Base-by-base conservation (phyloP, 1,139 yeast genomes). In the Hansenula lynferdii region DNA sequence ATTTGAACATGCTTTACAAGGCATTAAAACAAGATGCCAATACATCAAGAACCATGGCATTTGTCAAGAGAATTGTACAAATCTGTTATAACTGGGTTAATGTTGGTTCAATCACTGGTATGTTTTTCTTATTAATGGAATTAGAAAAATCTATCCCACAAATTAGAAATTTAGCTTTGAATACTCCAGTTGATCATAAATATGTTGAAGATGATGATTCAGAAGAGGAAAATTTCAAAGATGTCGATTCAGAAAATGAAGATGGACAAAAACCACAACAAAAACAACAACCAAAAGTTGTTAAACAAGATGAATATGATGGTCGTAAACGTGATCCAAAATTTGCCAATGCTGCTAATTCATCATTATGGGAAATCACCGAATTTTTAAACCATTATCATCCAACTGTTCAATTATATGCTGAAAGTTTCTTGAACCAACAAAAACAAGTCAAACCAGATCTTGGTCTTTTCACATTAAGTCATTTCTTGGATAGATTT, bases 401-500 rank as follows among this genome's bases (percentile, higher is more conserved):
- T 58, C 99, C 99, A 33, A 85, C 97, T 0, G 84, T 90, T 31
- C 72, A 85, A 32, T 70, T 85, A 16, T 92, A 89, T 56, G 96
- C 97, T 1, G 67, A 74, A 32, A 77, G 84, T 5, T 69, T 83
- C 38, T 51, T 78, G 67, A 73, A 28, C 40, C 58, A 64, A 22
- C 53, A 57, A n/a, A 56, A 51, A 14, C 65, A 76, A 23, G 61
- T 58, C 19, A 81, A 85, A 55, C 99, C 98, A 9, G 97, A 92
- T 61, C 69, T 92, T 43, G 95, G 95, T 3, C 73, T 94, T 45
- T 92, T 81, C 62, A 81, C 96, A 0, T 69, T 92, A 48, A 70
- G 87, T 21, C 97, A 90, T 62, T 92, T 92, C 75, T 72, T 92
- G 66, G 97, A 92, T 62, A 77, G 96, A 61, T 92, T 94, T 66